Evolutionary conservation across 352 stramenopile species (phyloP), one percentile per base, ranked within the genome.

Genomic region (Halophytophthora polymorphica): DNA sequence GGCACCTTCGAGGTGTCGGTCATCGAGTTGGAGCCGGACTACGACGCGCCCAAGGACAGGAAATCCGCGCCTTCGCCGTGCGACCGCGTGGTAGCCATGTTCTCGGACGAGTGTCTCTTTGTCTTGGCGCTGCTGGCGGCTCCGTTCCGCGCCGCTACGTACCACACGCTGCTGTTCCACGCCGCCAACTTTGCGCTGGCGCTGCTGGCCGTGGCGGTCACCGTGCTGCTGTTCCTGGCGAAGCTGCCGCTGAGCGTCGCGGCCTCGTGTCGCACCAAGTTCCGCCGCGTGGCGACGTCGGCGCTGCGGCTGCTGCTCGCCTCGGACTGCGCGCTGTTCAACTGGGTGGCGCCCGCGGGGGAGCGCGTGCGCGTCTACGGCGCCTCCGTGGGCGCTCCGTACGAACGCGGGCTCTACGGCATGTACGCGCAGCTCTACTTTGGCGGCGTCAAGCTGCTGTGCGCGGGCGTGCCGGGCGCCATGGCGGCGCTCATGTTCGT

Each of bases 1-100:
- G 77, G 77, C 39, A 88, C 77, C 18, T 88, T 88, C 38, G 74
- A 88, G 31, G 77, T 86, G 40, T 84, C 77, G 2, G 47, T 82
- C 29, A 80, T 88, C 55, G 77, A 85, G 6, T 49, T 77, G 25
- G 77, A 85, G 21, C 66, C 70, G 2, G 72, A 83, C 23, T 59
- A 40, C 36, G 56, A 65, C 29, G 40, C 43, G 3, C 49, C 68
- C 10, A 34, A 15, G 19, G 43, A 67, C 34, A 37, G 50, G 25
- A 55, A 65, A 37, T 13, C 17, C 19, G 13, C 13, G 18, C 53
- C 22, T 25, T 50, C n/a, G 8, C 22, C 47, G 25, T 53, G 29
- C 61, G 50, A 58, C 10, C 58, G 38, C 8, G 39, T 19, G 35
- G 58, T 36, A 36, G 42, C 44, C 35, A 49, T 60, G 53, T 72